Percentiles rank a stretch among this genome's conserved stretches.
Evolutionary conservation across 192 early-diverging fungal genomes (phyloP).

Genomic region (Backusella macrospora): DNA sequence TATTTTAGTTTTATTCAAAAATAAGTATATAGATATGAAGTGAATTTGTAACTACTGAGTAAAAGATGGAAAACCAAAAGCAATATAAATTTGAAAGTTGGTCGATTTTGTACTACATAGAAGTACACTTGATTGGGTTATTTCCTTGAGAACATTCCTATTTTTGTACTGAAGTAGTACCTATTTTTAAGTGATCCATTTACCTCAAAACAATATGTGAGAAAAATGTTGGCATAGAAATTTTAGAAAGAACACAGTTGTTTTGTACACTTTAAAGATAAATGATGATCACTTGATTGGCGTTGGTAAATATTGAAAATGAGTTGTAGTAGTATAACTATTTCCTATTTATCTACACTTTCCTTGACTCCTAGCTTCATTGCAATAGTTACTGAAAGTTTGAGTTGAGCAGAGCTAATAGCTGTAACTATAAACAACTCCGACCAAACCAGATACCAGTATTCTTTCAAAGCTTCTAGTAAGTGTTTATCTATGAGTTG

Average conservation of each 20-base stretch:
- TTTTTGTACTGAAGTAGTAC: neutral
- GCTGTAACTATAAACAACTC: neutral
- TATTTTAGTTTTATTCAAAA: no score
- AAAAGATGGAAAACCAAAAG: no score
- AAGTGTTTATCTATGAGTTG: no score
- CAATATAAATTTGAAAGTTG: neutral
- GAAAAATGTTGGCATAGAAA: neutral
- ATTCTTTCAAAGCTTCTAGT: no score
- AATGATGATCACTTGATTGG: constrained; percentile 1
- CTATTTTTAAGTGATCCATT: neutral
- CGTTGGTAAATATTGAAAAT: neutral
- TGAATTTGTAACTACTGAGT: no score
- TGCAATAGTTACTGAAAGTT: neutral
- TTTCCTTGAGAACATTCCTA: neutral
- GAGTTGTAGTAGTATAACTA: neutral
- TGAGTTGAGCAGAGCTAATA: neutral
- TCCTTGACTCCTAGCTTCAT: neutral
- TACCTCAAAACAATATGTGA: neutral
- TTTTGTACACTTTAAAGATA: constrained; percentile 3
- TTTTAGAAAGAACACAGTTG: neutral
- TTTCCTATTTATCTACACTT: neutral
- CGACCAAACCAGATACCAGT: neutral
- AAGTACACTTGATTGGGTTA: neutral
- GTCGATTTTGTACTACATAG: neutral
- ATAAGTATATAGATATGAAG: no score